These are phyloP conservation scores for Fraxinus anomala DNA, from an alignment of 257 asterid species.

Conservation along the genomic window DNA sequence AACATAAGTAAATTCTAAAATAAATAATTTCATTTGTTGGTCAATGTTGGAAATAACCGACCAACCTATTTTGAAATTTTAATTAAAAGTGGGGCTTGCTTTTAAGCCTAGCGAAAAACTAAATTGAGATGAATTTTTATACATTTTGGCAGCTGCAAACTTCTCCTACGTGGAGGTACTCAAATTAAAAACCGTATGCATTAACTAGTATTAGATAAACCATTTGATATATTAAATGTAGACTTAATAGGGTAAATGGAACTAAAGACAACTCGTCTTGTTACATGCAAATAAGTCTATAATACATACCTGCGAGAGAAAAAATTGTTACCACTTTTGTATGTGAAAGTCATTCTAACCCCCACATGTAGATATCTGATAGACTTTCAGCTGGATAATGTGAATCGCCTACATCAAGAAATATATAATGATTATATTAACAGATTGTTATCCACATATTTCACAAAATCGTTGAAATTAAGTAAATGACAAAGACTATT, in stretches of 20 bases:
- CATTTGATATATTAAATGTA: no score
- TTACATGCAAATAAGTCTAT: not conserved
- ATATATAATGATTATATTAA: not conserved
- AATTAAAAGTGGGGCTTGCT: no score
- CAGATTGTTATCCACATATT: not conserved
- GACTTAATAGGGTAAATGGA: not conserved
- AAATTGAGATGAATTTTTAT: no score
- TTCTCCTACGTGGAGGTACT: no score
- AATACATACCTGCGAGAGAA: not conserved
- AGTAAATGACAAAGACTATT: not conserved
- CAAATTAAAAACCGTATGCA: not conserved
- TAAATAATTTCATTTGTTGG: no score
- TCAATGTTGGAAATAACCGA: no score
- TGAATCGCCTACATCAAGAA: slow-evolving; percentile 12
- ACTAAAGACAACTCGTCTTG: not conserved
- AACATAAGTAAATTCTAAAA: no score
- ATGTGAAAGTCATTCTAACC: not conserved
- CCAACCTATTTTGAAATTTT: no score
- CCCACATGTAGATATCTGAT: not conserved
- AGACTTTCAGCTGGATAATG: not conserved
- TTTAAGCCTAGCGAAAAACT: no score
- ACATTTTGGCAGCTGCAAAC: no score
- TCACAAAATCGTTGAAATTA: not conserved
- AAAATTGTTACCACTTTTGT: not conserved
- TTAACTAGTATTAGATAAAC: not conserved